Conservation (phyloP, 192 early-diverging fungal genomes). For the Lobosporangium transversale region DNA sequence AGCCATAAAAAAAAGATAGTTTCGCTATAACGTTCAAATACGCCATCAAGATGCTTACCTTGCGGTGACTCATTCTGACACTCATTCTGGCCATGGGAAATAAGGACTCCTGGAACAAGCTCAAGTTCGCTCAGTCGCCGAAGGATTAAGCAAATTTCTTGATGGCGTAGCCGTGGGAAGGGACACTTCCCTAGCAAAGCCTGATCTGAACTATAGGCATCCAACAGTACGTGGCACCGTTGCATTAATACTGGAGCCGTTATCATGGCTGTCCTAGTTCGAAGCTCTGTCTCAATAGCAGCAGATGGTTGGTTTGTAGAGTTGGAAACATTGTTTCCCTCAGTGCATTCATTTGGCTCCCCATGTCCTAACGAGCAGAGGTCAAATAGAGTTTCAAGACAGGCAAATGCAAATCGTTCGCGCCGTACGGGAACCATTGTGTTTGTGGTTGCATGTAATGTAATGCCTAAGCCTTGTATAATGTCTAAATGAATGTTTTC, state of each 20-base stretch:
- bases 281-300: conserved; percentile 42
- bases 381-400: conserved; percentile 69
- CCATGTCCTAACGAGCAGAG: conserved; percentile 59
- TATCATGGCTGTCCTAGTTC: conserved; percentile 68
- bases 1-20: conserved; percentile 8
- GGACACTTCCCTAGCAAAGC: conserved; percentile 74
- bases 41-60: no score
- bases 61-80: no score
- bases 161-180: conserved; percentile 66
- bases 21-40: neutral
- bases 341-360: neutral
- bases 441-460: conserved; percentile 53
- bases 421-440: conserved; percentile 70
- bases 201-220: conserved; percentile 71
- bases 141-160: conserved; percentile 28
- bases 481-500: conserved; percentile 18
- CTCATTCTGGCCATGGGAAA: no score
- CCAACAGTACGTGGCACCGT: conserved; percentile 66
- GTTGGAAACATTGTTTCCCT: neutral
- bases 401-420: conserved; percentile 74
- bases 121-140: conserved; percentile 17
- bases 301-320: neutral
- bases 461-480: conserved; percentile 44
- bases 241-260: conserved; percentile 71
- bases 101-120: conserved; percentile 41